These are phyloP conservation scores for Fusarium duplospermum DNA, from an alignment of 2,329 filamentous ascomycete species.

Conservation along the genomic window DNA sequence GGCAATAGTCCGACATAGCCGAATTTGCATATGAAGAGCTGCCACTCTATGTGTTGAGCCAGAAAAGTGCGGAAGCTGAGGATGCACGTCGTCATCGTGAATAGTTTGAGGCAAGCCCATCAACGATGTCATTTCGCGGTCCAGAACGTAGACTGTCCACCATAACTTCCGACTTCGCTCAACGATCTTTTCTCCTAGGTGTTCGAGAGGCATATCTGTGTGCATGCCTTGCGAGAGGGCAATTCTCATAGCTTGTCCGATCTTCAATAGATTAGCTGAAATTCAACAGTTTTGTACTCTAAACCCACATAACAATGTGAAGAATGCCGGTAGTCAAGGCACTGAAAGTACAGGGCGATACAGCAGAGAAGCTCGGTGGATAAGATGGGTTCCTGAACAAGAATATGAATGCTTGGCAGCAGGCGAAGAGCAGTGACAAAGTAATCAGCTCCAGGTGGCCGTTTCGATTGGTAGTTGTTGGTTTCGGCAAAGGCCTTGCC, in stretches of 20 bases:
- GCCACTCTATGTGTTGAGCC: slow-evolving; percentile 43
- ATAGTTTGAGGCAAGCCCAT: slow-evolving; percentile 64
- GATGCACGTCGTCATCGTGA: slow-evolving; percentile 62
- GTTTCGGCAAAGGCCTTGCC: slow-evolving; percentile 64
- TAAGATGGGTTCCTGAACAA: slow-evolving; percentile 56
- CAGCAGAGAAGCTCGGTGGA: slow-evolving; percentile 64
- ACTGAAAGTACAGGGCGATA: slow-evolving; percentile 64
- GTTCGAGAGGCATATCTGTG: slow-evolving; percentile 59
- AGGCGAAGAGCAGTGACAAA: slow-evolving; percentile 59
- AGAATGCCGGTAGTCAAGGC: slow-evolving; percentile 58
- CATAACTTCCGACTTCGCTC: slow-evolving; percentile 62
- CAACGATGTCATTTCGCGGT: slow-evolving; percentile 64
- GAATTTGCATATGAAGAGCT: slow-evolving; percentile 49
- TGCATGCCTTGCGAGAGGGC: slow-evolving; percentile 64
- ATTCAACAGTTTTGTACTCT: neutral
- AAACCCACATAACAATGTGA: slow-evolving; percentile 57
- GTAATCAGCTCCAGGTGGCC: slow-evolving; percentile 60
- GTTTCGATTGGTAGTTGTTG: slow-evolving; percentile 45
- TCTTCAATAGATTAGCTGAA: slow-evolving; percentile 44
- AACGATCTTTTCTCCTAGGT: slow-evolving; percentile 54
- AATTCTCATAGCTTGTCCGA: slow-evolving; percentile 63
- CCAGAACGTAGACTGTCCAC: slow-evolving; percentile 66
- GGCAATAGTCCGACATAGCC: slow-evolving; percentile 46
- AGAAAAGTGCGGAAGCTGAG: slow-evolving; percentile 49
- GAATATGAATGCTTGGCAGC: slow-evolving; percentile 54